phyloP scores from a whole-genome alignment of 2,329 filamentous ascomycete genomes.

The Arthrobotrys musiformis region DNA sequence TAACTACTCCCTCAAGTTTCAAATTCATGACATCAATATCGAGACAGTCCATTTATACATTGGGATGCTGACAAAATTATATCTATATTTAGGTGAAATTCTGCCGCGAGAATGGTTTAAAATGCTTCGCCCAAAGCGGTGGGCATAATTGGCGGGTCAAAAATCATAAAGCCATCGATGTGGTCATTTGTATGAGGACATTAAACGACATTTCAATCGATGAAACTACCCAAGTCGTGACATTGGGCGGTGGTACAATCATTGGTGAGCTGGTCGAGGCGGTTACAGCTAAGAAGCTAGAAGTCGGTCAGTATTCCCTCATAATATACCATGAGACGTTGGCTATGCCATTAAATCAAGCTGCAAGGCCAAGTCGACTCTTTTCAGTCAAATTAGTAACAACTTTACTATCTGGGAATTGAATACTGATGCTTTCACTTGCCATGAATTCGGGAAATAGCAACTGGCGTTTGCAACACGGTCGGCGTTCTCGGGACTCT shows the following conservation, averaged over 20 bases:
- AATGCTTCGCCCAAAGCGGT: slow-evolving; percentile 43
- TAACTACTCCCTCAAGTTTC: neutral
- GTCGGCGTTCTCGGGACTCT: slow-evolving; percentile 39
- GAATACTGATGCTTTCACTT: neutral
- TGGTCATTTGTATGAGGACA: slow-evolving; percentile 48
- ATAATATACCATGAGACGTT: neutral
- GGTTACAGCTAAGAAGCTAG: slow-evolving; percentile 21
- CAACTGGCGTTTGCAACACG: slow-evolving; percentile 38
- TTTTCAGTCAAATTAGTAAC: neutral
- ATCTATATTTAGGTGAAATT: slow-evolving; percentile 37
- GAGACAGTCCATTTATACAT: neutral
- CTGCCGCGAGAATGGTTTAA: slow-evolving; percentile 29
- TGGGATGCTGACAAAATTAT: neutral
- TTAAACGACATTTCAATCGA: slow-evolving; percentile 45
- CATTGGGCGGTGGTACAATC: slow-evolving; percentile 55
- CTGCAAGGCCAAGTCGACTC: neutral
- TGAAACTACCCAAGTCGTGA: slow-evolving; percentile 37
- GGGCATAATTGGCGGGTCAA: slow-evolving; percentile 34
- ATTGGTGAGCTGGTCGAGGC: slow-evolving; percentile 46
- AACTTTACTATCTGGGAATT: neutral
- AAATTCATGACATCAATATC: neutral
- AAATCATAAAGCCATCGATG: slow-evolving; percentile 20
- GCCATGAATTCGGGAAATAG: neutral
- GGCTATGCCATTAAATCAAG: neutral
- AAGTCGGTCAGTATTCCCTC: slow-evolving; percentile 25